Evolutionary conservation across 129 eudicot species (phyloP), one percentile per base, ranked within the genome.

Genomic region (Lactuca saligna): DNA sequence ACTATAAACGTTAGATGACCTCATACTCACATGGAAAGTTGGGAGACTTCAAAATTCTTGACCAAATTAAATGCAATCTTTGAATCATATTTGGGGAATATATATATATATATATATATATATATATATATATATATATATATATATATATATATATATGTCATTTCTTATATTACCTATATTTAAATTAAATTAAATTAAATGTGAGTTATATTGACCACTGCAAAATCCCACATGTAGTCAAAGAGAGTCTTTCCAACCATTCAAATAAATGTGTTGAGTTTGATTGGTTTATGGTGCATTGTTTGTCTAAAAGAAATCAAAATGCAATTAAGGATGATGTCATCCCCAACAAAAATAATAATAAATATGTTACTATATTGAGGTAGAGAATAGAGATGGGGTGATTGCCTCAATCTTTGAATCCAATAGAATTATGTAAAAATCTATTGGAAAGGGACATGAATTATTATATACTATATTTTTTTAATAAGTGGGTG

Each of bases 371-470:
- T 76, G 2, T 68, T 76, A 76, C 75, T 62, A 54, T 76, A 68
- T 17, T 61, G 53, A 76, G 70, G 66, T 68, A 59, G 44, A 69
- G 51, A 46, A 25, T 25, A 25, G 29, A 25, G 29, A 25, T 13
- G n/a, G 65, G 9, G 55, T 69, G 75, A 76, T 61, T 76, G 74
- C 69, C 63, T 76, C 65, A 76, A 61, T 68, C 69, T 69, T 76
- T 69, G 75, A 69, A 69, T 69, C 75, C 75, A 41, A 61, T 61
- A 65, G 65, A 74, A 41, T 65, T 63, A 35, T 61, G 68, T 73
- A 66, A 31, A 53, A 48, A 76, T 68, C 65, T 68, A 69, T 76
- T 54, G 75, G 81, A 76, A 76, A 76, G 70, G 71, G 81, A 69
- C 81, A 61, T 54, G 51, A 12, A 46, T 46, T 46, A 1, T 74